Percentiles rank a stretch among this genome's conserved stretches.
Conservation (phyloP, 768 basidiomycete species). For the Mycena latifolia region DNA sequence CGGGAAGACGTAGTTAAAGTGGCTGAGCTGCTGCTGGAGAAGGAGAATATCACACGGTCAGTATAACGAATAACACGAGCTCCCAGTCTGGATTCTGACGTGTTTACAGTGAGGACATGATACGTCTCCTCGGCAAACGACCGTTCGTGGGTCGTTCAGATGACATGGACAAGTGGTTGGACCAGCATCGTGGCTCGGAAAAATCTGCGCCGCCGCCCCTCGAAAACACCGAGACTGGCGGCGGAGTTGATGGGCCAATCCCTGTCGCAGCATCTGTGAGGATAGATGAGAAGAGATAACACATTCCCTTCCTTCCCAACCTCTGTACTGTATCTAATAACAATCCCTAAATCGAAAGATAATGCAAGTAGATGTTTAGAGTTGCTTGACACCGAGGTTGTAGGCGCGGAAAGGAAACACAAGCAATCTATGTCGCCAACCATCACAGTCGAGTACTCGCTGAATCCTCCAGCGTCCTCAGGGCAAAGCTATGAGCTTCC, state of each 20-base stretch:
- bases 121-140: conserved; percentile 82
- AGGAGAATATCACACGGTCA: conserved; percentile 95
- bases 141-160: conserved; percentile 84
- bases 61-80: conserved; percentile 36
- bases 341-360: conserved; percentile 22
- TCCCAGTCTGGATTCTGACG: conserved; percentile 19
- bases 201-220: conserved; percentile 76
- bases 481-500: conserved; percentile 24
- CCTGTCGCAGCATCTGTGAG: conserved; percentile 30
- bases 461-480: conserved; percentile 28
- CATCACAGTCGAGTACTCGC: conserved; percentile 31
- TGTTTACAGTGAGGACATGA: conserved; percentile 84
- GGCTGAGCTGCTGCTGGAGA: conserved; percentile 89
- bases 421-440: conserved; percentile 24
- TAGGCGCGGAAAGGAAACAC: conserved; percentile 17
- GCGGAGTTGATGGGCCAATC: conserved; percentile 18
- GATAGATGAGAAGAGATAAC: conserved; percentile 16
- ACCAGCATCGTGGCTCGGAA: conserved; percentile 73
- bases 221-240: conserved; percentile 46
- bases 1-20: conserved; percentile 94
- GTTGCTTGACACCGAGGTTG: too few relatives aligned
- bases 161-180: conserved; percentile 99
- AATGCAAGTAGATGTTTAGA: too few relatives aligned
- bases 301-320: conserved; percentile 6
- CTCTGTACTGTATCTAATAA: conserved; percentile 30